Base-by-base conservation (phyloP, 176 grass and related monocot genomes). In the Microstegium vimineum region DNA sequence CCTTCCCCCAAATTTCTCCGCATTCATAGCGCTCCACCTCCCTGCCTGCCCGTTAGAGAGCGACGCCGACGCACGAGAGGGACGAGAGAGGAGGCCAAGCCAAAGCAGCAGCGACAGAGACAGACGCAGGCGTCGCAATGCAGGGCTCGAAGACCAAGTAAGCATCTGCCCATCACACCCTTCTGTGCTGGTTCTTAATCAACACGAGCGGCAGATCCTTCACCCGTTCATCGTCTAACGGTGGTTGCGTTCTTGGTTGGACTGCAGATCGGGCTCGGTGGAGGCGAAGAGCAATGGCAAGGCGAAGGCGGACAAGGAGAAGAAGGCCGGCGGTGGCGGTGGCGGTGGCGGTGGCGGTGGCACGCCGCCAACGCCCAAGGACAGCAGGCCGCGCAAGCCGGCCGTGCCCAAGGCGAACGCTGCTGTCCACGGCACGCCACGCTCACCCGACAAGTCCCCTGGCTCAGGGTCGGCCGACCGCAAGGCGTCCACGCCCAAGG, bases 281-380 rank as follows among this genome's bases (percentile, higher is more conserved):
- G 89, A 94, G 43, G 65, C 89, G 47, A 86, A 87, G 80, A 73
- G 89, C 85, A 88, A 83, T 73, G 42, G 71, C 78, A 87, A 71
- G 79, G n/a, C n/a, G n/a, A n/a, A n/a, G n/a, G 73, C 42, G 85
- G 61, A 73, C 30, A 82, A 81, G 49, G 71, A 72, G 40, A 94
- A 92, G 87, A 69, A 69, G 66, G 35, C 35, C 65, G 17, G 32
- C 64, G 40, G n/a, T n/a, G n/a, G n/a, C n/a, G n/a, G n/a, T n/a
- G n/a, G n/a, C n/a, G n/a, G n/a, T n/a, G n/a, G n/a, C 1, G 66
- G 66, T 9, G 17, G 34, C 22, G 22, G 10, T n/a, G 74, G 67
- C 81, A 88, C 92, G 71, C 89, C 93, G 65, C 90, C 90, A 77
- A 87, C 80, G 9, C 82, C 86, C 47, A 94, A 88, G 82, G 75